These are phyloP conservation scores for Fusarium neocosmosporiellum DNA, from an alignment of 2,329 filamentous ascomycete genomes.

Conservation along the genomic window DNA sequence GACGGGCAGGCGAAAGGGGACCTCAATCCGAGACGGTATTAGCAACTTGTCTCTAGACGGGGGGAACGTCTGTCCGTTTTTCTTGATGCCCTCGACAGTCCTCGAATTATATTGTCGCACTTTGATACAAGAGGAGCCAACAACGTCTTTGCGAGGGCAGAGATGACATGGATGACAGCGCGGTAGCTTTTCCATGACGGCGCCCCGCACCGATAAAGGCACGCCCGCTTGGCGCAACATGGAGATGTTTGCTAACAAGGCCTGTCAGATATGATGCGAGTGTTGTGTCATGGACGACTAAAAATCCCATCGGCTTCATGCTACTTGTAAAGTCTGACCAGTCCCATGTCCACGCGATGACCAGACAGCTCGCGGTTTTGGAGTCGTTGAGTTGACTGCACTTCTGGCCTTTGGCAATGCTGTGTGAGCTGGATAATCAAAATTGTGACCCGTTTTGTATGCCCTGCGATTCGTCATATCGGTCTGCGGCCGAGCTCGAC, in stretches of 20 bases:
- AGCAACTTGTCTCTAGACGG: neutral
- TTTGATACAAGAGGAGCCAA: slow-evolving; percentile 8
- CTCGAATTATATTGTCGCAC: neutral
- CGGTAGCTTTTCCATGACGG: slow-evolving; percentile 25
- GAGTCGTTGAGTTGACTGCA: slow-evolving; percentile 8
- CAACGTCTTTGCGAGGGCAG: slow-evolving; percentile 12
- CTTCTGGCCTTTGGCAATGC: neutral
- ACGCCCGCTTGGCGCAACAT: slow-evolving; percentile 27
- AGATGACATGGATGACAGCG: slow-evolving; percentile 32
- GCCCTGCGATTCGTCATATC: slow-evolving; percentile 38
- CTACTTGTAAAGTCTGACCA: slow-evolving; percentile 27
- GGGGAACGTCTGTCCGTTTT: neutral
- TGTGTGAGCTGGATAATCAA: neutral
- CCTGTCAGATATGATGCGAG: slow-evolving; percentile 42
- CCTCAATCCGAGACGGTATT: neutral
- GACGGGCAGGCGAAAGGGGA: slow-evolving; percentile 7
- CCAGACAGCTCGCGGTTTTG: slow-evolving; percentile 5
- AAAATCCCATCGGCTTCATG: slow-evolving; percentile 22
- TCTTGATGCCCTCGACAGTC: neutral
- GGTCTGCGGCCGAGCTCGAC: slow-evolving; percentile 24
- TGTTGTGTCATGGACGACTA: slow-evolving; percentile 42
- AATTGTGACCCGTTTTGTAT: slow-evolving; percentile 7
- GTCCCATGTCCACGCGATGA: slow-evolving; percentile 6
- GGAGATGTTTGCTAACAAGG: slow-evolving; percentile 32
- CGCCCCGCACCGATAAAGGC: slow-evolving; percentile 39